phyloP scores from a whole-genome alignment of 2,329 filamentous ascomycete genomes.

The Dactylellina leptospora region DNA sequence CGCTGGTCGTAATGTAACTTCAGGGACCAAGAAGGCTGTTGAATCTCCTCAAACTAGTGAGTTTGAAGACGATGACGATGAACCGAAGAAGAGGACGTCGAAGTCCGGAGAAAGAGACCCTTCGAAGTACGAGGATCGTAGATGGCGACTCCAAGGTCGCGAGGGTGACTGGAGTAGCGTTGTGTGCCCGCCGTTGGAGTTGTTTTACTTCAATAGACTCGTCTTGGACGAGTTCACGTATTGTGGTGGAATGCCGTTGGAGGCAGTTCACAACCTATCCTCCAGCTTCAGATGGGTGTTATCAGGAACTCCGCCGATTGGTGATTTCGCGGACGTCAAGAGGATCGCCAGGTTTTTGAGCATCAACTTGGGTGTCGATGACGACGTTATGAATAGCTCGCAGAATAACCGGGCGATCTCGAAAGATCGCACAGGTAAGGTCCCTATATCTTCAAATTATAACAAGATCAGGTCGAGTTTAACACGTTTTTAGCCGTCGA shows the following conservation, averaged over 20 bases:
- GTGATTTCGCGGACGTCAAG: slow-evolving; percentile 69
- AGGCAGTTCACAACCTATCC: slow-evolving; percentile 63
- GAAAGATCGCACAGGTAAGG: slow-evolving; percentile 62
- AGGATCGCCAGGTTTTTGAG: slow-evolving; percentile 68
- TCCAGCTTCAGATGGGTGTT: slow-evolving; percentile 69
- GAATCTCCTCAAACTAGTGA: slow-evolving; percentile 39
- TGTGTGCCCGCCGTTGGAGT: slow-evolving; percentile 64
- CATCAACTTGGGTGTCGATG: slow-evolving; percentile 67
- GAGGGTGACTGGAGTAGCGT: slow-evolving; percentile 57
- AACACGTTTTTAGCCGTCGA: slow-evolving; percentile 62
- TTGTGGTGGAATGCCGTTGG: slow-evolving; percentile 60
- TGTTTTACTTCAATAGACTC: slow-evolving; percentile 70
- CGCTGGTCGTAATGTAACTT: slow-evolving; percentile 7
- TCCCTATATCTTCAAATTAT: neutral
- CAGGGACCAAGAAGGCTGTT: slow-evolving; percentile 1
- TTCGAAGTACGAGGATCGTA: slow-evolving; percentile 52
- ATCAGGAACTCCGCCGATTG: slow-evolving; percentile 70
- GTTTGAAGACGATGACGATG: slow-evolving; percentile 41
- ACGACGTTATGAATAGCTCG: slow-evolving; percentile 64
- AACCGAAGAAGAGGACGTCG: slow-evolving; percentile 46
- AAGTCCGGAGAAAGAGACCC: slow-evolving; percentile 12
- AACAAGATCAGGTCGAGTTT: neutral
- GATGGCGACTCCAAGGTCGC: slow-evolving; percentile 54
- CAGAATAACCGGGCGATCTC: slow-evolving; percentile 62
- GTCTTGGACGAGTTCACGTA: slow-evolving; percentile 74